A percentile compares a stretch with the other conserved stretches of the same genome.
Conservation (phyloP, 306 rosid species). For the Lathyrus tuberosus region DNA sequence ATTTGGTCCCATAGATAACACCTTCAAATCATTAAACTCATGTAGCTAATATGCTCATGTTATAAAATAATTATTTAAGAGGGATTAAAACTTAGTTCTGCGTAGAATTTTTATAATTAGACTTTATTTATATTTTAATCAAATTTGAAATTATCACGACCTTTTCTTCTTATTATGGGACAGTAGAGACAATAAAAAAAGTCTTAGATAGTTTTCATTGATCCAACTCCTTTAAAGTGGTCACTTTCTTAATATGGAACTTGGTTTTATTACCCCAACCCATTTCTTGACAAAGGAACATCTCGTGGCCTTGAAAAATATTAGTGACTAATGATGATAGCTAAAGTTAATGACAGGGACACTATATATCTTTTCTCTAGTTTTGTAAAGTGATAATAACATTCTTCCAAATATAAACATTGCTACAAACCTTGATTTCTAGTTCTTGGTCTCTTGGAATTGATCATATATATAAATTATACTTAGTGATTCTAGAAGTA, state of each 20-base stretch:
- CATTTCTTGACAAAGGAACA: slow-evolving; percentile 42
- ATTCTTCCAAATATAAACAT: slow-evolving; percentile 41
- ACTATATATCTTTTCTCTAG: slow-evolving; percentile 40
- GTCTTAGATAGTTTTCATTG: background rate
- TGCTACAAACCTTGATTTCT: slow-evolving; percentile 30
- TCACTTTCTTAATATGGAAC: slow-evolving; percentile 32
- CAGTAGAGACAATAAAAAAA: background rate
- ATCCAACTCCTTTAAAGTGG: slow-evolving; percentile 37
- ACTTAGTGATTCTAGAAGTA: slow-evolving; percentile 17
- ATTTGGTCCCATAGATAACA: too few species aligned
- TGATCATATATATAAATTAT: slow-evolving; percentile 32
- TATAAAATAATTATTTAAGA: too few species aligned
- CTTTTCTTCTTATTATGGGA: too few species aligned
- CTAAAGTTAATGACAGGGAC: slow-evolving; percentile 57
- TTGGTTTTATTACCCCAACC: background rate
- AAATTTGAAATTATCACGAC: too few species aligned
- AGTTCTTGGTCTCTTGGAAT: slow-evolving; percentile 30
- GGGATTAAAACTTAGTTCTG: too few species aligned
- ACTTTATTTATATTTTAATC: too few species aligned
- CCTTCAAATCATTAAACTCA: too few species aligned
- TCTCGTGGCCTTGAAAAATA: slow-evolving; percentile 36
- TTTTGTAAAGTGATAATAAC: slow-evolving; percentile 33
- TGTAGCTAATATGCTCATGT: too few species aligned
- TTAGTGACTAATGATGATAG: slow-evolving; percentile 48
- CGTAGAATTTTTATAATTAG: too few species aligned